Evolutionary conservation across 257 asterid genomes (phyloP).

Genomic region (Phtheirospermum japonicum): DNA sequence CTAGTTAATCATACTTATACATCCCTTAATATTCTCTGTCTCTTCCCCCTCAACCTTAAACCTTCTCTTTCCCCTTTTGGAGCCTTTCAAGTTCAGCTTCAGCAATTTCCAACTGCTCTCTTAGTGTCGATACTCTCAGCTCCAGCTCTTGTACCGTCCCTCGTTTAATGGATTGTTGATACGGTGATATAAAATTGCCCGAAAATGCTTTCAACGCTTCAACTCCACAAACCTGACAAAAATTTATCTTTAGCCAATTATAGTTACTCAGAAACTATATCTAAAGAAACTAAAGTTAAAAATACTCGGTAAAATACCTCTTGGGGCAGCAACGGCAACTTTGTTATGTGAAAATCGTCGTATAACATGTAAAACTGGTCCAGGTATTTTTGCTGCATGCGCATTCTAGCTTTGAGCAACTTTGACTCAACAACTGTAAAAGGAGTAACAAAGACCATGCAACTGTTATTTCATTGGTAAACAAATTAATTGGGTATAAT

Average conservation of each 20-base stretch:
- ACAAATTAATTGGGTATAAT: slow-evolving; percentile 12
- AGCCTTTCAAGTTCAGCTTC: slow-evolving; percentile 2
- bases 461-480: slow-evolving; percentile 3
- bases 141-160: slow-evolving; percentile 3
- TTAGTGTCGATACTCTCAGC: not conserved
- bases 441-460: slow-evolving; percentile 12
- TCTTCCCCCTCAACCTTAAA: not conserved
- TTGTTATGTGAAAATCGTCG: slow-evolving; percentile 85
- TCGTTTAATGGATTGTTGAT: slow-evolving; percentile 46
- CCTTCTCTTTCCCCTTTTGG: not conserved
- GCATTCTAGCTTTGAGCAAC: slow-evolving; percentile 87
- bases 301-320: slow-evolving; percentile 49
- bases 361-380: slow-evolving; percentile 92
- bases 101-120: not conserved
- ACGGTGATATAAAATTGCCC: slow-evolving; percentile 51
- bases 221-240: slow-evolving; percentile 74
- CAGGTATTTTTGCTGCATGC: slow-evolving; percentile 89
- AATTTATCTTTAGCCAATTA: not conserved
- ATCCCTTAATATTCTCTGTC: not conserved
- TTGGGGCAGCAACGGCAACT: slow-evolving; percentile 91
- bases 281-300: not conserved
- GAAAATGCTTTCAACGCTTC: slow-evolving; percentile 80
- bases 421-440: slow-evolving; percentile 68
- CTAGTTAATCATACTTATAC: not conserved
- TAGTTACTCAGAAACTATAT: not conserved